A percentile compares a stretch with the other conserved stretches of the same genome.
Evolutionary conservation across 306 rosid species (phyloP).

Genomic region (Delonix regia): DNA sequence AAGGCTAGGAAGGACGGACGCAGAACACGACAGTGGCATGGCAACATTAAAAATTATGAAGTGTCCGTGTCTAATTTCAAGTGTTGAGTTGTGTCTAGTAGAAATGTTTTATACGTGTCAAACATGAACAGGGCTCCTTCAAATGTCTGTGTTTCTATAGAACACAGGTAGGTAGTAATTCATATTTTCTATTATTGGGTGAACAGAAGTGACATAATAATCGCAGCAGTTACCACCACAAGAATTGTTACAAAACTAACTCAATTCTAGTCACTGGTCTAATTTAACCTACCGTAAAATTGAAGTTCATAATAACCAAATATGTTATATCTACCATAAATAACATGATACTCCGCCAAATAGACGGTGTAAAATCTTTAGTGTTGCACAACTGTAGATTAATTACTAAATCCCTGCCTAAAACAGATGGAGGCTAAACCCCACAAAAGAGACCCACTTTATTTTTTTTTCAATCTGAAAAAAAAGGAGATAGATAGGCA

Average conservation of each 20-base stretch:
- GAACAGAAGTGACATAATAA: background rate
- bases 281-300: background rate
- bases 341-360: background rate
- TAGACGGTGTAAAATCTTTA: background rate
- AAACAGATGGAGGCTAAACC: background rate
- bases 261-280: background rate
- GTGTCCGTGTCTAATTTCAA: background rate
- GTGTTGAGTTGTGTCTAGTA: background rate
- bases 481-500: background rate
- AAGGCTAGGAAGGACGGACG: background rate
- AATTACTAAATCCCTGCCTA: background rate
- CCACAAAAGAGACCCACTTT: background rate
- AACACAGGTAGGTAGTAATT: background rate
- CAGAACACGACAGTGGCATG: background rate
- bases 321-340: background rate
- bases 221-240: background rate
- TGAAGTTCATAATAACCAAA: background rate
- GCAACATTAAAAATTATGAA: background rate
- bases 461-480: too few relatives aligned
- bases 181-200: background rate
- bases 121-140: background rate
- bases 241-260: background rate
- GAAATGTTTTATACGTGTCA: background rate
- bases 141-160: background rate
- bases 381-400: background rate